phyloP scores from a whole-genome alignment of 164 flowering plant species.

The Liriodendron chinense region DNA sequence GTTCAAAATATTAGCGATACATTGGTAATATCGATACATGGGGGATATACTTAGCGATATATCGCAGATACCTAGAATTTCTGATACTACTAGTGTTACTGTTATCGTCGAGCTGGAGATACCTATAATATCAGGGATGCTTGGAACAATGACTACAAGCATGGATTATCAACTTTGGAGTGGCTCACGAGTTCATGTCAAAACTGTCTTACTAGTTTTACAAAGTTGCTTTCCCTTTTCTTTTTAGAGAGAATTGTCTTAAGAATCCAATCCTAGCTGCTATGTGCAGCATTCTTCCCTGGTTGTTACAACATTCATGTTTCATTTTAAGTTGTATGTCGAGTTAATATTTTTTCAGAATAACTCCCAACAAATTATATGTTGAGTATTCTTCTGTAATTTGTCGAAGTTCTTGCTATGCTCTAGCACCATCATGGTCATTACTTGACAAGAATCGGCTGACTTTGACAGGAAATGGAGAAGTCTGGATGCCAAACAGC shows the following conservation, averaged over 20 bases:
- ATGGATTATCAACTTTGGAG: neutral
- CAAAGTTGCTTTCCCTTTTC: neutral
- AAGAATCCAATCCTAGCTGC: neutral
- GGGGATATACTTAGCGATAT: too few relatives aligned
- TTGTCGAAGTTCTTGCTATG: neutral
- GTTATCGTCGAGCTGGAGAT: too few relatives aligned
- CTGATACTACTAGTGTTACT: too few relatives aligned
- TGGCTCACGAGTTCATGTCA: neutral
- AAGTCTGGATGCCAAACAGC: slow-evolving; percentile 50
- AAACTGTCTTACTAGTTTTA: neutral
- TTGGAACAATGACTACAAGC: neutral
- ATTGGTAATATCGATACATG: too few relatives aligned
- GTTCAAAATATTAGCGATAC: too few relatives aligned
- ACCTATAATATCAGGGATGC: too few relatives aligned
- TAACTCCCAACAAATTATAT: neutral
- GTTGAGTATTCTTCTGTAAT: neutral
- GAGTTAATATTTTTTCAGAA: neutral
- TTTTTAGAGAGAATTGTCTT: neutral
- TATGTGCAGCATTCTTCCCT: neutral
- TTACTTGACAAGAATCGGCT: slow-evolving; percentile 19
- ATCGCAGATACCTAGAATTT: too few relatives aligned
- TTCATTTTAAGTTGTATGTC: neutral
- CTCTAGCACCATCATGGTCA: neutral
- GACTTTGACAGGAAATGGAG: slow-evolving; percentile 61
- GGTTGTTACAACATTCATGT: neutral